Evolutionary conservation across 2,329 filamentous ascomycete genomes (phyloP).

Genomic region (Myriosclerotinia scirpicola): DNA sequence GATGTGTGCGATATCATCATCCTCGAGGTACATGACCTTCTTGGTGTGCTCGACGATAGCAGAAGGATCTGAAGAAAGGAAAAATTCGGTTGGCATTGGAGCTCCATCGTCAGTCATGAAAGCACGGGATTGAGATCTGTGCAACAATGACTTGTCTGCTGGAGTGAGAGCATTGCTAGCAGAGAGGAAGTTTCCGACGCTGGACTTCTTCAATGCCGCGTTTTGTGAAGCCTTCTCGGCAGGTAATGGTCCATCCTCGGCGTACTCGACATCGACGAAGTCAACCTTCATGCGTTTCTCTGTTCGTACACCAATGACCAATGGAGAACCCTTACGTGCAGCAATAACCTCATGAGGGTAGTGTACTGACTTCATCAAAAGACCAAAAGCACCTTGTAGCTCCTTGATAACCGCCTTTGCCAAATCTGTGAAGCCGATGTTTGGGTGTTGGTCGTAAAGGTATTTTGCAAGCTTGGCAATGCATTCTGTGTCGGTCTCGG

Average conservation of each 20-base stretch:
- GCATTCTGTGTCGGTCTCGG: conserved; percentile 98
- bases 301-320: conserved; percentile 96
- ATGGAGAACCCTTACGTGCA: conserved; percentile 94
- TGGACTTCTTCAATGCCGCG: conserved; percentile 89
- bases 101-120: conserved; percentile 99
- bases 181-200: conserved; percentile 63
- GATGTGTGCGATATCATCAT: conserved; percentile 99
- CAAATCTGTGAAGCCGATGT: conserved; percentile 92
- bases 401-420: conserved; percentile 98
- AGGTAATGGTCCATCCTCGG: conserved; percentile 76
- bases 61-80: conserved; percentile 96
- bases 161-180: conserved; percentile 75
- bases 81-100: conserved; percentile 98
- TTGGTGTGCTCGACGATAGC: conserved; percentile 99
- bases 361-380: conserved; percentile 97
- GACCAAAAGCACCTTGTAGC: conserved; percentile 94
- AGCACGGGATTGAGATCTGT: conserved; percentile 96
- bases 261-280: conserved; percentile 98
- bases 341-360: conserved; percentile 98
- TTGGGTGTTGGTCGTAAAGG: conserved; percentile 91
- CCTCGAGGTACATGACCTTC: conserved; percentile 99
- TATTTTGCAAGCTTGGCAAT: conserved; percentile 99
- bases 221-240: conserved; percentile 96
- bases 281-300: conserved; percentile 99
- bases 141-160: conserved; percentile 95